Evolutionary conservation across 208 protist species (phyloP).

Genomic region (Vickermania spadyakhi): DNA sequence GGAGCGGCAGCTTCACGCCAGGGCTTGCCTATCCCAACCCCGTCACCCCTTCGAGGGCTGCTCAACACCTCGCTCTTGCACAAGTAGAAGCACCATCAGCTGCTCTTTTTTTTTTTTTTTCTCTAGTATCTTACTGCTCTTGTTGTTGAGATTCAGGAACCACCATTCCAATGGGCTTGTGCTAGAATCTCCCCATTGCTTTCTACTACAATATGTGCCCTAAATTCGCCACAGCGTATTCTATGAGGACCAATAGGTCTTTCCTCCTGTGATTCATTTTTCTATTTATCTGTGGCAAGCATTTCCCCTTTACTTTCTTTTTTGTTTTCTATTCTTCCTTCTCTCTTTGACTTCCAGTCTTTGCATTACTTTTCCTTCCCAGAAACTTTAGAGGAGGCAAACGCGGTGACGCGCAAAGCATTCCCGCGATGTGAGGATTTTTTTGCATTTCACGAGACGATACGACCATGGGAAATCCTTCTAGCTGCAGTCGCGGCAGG

Average conservation of each 20-base stretch:
- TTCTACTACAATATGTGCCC: too few relatives aligned
- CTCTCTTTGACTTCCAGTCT: too few relatives aligned
- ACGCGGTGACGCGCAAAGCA: conserved; percentile 27
- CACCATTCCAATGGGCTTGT: too few relatives aligned
- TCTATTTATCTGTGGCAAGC: too few relatives aligned
- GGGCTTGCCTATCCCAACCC: conserved; percentile 7
- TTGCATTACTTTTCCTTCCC: too few relatives aligned
- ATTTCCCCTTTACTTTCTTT: too few relatives aligned
- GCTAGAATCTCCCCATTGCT: too few relatives aligned
- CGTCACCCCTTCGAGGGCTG: conserved; percentile 21
- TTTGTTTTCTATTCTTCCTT: too few relatives aligned
- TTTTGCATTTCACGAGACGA: conserved; percentile 17
- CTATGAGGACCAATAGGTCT: too few relatives aligned
- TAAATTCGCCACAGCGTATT: too few relatives aligned
- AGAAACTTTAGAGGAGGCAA: conserved; percentile 20
- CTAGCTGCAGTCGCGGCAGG: conserved; percentile 39
- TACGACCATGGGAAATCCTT: conserved; percentile 9
- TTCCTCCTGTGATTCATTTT: too few relatives aligned
- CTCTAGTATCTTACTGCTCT: conserved; percentile 5
- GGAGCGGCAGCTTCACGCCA: not conserved
- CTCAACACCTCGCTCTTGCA: conserved; percentile 1
- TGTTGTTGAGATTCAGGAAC: too few relatives aligned
- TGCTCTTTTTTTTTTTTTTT: conserved; percentile 12
- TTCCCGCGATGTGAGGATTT: conserved; percentile 52
- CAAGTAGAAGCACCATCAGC: not conserved